Conservation (phyloP, 2,329 filamentous ascomycete genomes). For the Aureobasidium mangrovei region DNA sequence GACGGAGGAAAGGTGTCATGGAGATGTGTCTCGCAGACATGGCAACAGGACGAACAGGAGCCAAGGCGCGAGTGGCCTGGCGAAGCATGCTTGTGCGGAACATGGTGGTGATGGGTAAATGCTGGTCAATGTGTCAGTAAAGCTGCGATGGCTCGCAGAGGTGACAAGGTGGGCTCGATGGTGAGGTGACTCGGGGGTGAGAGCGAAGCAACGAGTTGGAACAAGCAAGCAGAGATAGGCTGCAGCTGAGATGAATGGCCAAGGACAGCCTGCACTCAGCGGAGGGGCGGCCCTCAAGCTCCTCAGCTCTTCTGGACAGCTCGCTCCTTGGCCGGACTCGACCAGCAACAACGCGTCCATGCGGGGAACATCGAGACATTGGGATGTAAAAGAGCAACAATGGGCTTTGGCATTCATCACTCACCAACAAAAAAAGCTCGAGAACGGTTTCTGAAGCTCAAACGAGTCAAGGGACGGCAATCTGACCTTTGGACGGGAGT, state of each 20-base stretch:
- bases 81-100: slow-evolving; percentile 26
- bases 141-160: background rate
- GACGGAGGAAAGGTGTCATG: slow-evolving; percentile 2
- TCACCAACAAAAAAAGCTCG: background rate
- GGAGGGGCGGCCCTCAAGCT: too few relatives aligned
- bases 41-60: slow-evolving; percentile 15
- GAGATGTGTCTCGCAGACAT: slow-evolving; percentile 8
- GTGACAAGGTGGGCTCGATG: too few relatives aligned
- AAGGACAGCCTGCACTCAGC: too few relatives aligned
- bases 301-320: background rate
- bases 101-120: slow-evolving; percentile 18
- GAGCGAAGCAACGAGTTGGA: too few relatives aligned
- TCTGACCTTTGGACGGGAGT: background rate
- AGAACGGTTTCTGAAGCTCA: background rate
- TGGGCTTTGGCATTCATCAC: background rate
- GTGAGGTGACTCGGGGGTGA: too few relatives aligned
- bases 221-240: too few relatives aligned
- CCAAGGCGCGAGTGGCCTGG: slow-evolving; percentile 25
- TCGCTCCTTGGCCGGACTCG: background rate
- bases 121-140: background rate
- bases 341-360: background rate
- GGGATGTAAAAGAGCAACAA: background rate
- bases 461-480: background rate
- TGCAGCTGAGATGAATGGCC: background rate
- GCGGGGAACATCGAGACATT: background rate